phyloP scores from a whole-genome alignment of 1,284 basidiomycete species.

The Boletellus deceptivus region DNA sequence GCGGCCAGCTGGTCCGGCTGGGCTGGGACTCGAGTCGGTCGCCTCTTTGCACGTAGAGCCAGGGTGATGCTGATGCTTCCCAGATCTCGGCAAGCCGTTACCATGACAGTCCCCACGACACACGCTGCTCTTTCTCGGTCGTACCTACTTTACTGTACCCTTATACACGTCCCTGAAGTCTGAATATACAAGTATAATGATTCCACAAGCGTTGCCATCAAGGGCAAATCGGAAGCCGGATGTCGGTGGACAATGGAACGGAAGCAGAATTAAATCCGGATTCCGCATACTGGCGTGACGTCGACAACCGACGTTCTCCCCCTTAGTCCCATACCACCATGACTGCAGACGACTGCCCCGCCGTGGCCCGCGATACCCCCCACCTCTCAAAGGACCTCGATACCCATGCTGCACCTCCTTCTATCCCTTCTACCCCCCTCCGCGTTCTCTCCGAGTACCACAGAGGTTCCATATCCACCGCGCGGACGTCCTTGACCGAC shows the following conservation, averaged over 20 bases:
- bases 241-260: slow-evolving; percentile 26
- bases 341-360: slow-evolving; percentile 21
- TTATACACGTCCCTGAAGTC: neutral
- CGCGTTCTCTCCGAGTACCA: slow-evolving; percentile 35
- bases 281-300: neutral
- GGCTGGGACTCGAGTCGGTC: slow-evolving; percentile 31
- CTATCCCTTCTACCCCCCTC: slow-evolving; percentile 11
- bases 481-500: slow-evolving; percentile 56
- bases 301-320: slow-evolving; percentile 2
- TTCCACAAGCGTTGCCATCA: slow-evolving; percentile 15
- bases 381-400: slow-evolving; percentile 11
- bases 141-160: slow-evolving; percentile 15
- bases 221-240: slow-evolving; percentile 15
- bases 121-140: neutral
- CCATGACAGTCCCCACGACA: slow-evolving; percentile 6
- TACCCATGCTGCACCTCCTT: neutral
- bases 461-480: slow-evolving; percentile 61
- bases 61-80: slow-evolving; percentile 4
- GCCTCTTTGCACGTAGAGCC: neutral
- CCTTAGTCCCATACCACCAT: slow-evolving; percentile 17
- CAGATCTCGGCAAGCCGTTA: slow-evolving; percentile 5
- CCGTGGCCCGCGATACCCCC: slow-evolving; percentile 5
- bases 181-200: slow-evolving; percentile 19
- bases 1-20: slow-evolving; percentile 19
- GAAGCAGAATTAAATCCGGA: slow-evolving; percentile 4